A percentile compares a stretch with the other conserved stretches of the same genome.
Conservation (phyloP, 2,329 filamentous ascomycete genomes). For the Penicillium sp. region DNA sequence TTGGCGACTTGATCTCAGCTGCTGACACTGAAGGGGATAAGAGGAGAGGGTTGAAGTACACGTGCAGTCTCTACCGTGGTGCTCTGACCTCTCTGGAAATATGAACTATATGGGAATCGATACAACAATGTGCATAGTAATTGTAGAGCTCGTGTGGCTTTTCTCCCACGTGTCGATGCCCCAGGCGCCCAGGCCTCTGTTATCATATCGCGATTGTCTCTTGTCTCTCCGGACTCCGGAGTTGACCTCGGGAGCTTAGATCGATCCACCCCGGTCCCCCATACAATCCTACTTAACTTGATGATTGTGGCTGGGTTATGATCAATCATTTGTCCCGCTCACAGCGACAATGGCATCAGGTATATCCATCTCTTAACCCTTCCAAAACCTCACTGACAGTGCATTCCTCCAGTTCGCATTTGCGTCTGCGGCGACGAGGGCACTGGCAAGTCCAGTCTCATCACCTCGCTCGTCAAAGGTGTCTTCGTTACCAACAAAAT, state of each 20-base stretch:
- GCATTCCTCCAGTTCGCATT: constrained; percentile 66
- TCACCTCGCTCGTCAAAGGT: constrained; percentile 94
- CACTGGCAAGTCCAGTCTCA: constrained; percentile 89
- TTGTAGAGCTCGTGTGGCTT: background rate
- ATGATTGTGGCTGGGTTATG: constrained; percentile 1
- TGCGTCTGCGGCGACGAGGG: constrained; percentile 96
- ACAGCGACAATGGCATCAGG: constrained; percentile 12
- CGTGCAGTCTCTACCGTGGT: background rate
- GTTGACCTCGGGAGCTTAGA: constrained; percentile 1
- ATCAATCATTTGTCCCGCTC: background rate
- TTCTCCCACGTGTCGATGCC: background rate
- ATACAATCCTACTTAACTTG: background rate
- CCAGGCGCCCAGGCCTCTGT: constrained; percentile 6
- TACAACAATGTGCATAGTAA: background rate
- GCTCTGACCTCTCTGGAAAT: background rate
- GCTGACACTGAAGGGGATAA: background rate
- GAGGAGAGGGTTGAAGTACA: background rate
- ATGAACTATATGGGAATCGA: background rate
- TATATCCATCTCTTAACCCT: background rate
- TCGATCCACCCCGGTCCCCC: background rate
- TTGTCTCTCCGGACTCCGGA: no score
- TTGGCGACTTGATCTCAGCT: background rate
- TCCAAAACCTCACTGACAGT: constrained; percentile 3
- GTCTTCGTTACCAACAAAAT: constrained; percentile 95
- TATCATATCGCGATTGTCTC: constrained; percentile 9